Percentiles rank a stretch among this genome's conserved stretches.
Evolutionary conservation across 2,329 filamentous ascomycete genomes (phyloP).

Genomic region (Macrophomina tecta): DNA sequence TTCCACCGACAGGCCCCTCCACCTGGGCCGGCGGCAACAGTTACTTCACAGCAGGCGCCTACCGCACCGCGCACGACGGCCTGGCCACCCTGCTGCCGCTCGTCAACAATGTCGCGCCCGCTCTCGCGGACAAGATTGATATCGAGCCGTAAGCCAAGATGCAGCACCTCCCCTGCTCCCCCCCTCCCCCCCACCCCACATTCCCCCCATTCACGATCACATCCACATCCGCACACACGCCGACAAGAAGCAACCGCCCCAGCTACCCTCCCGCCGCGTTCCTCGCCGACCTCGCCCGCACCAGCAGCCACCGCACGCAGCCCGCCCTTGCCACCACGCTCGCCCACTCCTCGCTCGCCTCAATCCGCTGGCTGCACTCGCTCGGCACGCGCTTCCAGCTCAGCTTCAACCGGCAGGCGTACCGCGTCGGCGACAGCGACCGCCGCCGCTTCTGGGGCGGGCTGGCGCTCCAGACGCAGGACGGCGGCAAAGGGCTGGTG

Average conservation of each 20-base stretch:
- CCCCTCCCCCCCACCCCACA: too few species aligned
- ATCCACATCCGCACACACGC: too few species aligned
- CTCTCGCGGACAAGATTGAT: slow-evolving; percentile 59
- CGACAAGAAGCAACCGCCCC: too few species aligned
- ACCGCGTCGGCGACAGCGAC: slow-evolving; percentile 54
- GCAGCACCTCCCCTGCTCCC: too few species aligned
- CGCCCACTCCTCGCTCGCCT: slow-evolving; percentile 57
- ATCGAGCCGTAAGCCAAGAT: slow-evolving; percentile 48
- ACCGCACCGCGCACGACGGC: slow-evolving; percentile 63
- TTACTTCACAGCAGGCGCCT: slow-evolving; percentile 70
- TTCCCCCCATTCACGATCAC: too few species aligned
- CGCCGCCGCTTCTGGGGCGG: slow-evolving; percentile 69
- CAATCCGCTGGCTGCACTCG: slow-evolving; percentile 62
- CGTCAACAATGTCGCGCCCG: slow-evolving; percentile 59
- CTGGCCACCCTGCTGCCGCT: slow-evolving; percentile 64
- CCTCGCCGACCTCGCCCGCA: slow-evolving; percentile 59
- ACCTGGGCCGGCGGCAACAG: slow-evolving; percentile 68
- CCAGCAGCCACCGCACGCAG: slow-evolving; percentile 63
- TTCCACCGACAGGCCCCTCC: slow-evolving; percentile 32
- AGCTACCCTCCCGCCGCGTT: slow-evolving; percentile 63
- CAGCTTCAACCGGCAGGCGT: slow-evolving; percentile 70
- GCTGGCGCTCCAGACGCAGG: slow-evolving; percentile 63
- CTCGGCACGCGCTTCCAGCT: slow-evolving; percentile 63
- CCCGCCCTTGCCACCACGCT: slow-evolving; percentile 55
- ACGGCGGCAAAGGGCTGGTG: slow-evolving; percentile 66